These are phyloP conservation scores for Aureobasidium sp. DNA, from an alignment of 2,329 filamentous ascomycete genomes.

Conservation along the genomic window DNA sequence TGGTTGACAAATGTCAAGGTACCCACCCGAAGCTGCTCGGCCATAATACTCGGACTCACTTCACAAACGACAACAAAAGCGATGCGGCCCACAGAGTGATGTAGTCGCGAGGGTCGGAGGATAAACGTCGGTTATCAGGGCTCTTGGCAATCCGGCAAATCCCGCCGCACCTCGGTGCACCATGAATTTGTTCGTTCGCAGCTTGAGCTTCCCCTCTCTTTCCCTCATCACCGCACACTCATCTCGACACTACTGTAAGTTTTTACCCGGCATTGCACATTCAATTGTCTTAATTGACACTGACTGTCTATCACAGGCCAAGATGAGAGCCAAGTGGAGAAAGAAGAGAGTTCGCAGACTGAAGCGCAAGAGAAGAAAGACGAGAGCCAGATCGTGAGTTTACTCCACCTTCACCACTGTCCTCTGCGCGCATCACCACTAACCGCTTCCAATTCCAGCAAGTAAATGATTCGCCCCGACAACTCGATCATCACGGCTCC, in stretches of 20 bases:
- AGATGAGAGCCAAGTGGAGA: slow-evolving; percentile 97
- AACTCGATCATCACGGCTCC: slow-evolving; percentile 23
- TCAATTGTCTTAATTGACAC: slow-evolving; percentile 16
- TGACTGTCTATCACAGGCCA: slow-evolving; percentile 28
- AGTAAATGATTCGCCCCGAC: slow-evolving; percentile 42
- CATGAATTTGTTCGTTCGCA: slow-evolving; percentile 5
- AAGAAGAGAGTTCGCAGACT: slow-evolving; percentile 99
- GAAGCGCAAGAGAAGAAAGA: slow-evolving; percentile 99
- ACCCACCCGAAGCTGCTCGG: background rate
- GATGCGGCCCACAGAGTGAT: background rate
- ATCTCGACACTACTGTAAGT: slow-evolving; percentile 39
- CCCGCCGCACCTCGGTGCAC: background rate
- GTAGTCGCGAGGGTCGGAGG: background rate
- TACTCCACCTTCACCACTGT: background rate
- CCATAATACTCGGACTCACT: background rate
- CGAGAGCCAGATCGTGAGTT: slow-evolving; percentile 89
- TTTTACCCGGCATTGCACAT: slow-evolving; percentile 14
- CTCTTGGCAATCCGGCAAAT: slow-evolving; percentile 19
- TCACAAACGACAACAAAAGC: background rate
- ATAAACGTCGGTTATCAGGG: background rate
- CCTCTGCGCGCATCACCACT: slow-evolving; percentile 15
- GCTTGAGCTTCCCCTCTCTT: slow-evolving; percentile 24
- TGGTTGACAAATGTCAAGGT: background rate
- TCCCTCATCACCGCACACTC: slow-evolving; percentile 33
- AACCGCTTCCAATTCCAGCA: slow-evolving; percentile 24